Percentiles rank a stretch among this genome's conserved stretches.
These are phyloP conservation scores for Magnolia changhungtana DNA, from an alignment of 164 flowering plant species.

Conservation along the genomic window DNA sequence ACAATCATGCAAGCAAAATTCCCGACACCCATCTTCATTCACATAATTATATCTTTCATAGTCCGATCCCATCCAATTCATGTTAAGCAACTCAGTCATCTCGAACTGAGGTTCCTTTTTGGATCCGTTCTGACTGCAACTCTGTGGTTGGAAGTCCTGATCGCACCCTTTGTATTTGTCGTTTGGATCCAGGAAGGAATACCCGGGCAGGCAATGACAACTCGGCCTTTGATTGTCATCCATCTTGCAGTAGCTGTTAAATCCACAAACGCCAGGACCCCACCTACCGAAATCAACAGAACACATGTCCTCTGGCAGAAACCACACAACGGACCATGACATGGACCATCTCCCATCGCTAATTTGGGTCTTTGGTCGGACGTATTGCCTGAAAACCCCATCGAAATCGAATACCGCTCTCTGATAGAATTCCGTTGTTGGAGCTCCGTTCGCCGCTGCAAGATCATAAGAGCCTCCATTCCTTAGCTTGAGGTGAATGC, in stretches of 20 bases:
- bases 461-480: background rate
- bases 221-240: constrained; percentile 17
- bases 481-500: background rate
- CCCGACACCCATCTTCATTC: constrained; percentile 30
- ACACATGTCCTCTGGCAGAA: constrained; percentile 26
- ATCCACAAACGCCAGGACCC: constrained; percentile 49
- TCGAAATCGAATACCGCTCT: constrained; percentile 6
- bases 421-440: background rate
- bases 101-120: constrained; percentile 12
- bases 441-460: background rate
- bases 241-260: constrained; percentile 40
- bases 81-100: constrained; percentile 12
- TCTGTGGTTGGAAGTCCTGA: constrained; percentile 24
- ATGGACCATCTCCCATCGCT: constrained; percentile 16
- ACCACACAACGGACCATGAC: background rate
- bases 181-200: constrained; percentile 32
- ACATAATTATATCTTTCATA: constrained; percentile 11
- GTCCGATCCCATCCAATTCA: constrained; percentile 39
- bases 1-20: constrained; percentile 45
- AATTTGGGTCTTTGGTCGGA: background rate
- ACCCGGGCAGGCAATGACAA: constrained; percentile 44
- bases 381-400: constrained; percentile 10
- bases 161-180: constrained; percentile 37
- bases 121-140: constrained; percentile 21
- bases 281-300: background rate